Percentiles rank a stretch among this genome's conserved stretches.
These are phyloP conservation scores for Gynochthodes officinalis DNA, from an alignment of 257 asterid genomes.

Conservation along the genomic window DNA sequence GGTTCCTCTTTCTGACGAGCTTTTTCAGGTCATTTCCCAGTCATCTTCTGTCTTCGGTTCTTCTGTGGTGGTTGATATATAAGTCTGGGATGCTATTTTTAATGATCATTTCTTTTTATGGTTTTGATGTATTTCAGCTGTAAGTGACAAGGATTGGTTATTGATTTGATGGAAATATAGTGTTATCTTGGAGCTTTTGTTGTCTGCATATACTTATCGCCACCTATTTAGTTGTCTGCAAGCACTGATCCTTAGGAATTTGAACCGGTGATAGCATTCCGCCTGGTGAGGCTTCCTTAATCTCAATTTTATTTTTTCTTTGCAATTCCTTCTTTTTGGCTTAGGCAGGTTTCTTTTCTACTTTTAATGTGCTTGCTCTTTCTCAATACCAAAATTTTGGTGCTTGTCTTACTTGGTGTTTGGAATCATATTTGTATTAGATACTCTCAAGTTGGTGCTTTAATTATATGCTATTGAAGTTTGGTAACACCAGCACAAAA, in stretches of 20 bases:
- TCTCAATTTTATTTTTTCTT: neutral
- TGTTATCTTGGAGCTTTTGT: neutral
- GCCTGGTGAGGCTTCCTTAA: conserved; percentile 2
- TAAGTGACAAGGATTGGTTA: neutral
- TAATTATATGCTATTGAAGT: neutral
- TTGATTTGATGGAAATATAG: neutral
- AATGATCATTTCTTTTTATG: no score
- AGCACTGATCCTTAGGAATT: neutral
- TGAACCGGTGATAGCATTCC: neutral
- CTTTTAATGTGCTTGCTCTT: neutral
- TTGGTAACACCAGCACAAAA: conserved; percentile 1
- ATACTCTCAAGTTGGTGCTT: neutral
- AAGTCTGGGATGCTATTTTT: neutral
- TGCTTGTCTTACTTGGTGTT: neutral
- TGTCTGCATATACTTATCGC: neutral
- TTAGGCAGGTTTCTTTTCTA: neutral
- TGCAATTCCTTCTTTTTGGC: neutral
- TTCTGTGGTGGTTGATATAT: neutral
- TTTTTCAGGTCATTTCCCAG: conserved; percentile 25
- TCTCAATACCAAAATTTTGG: neutral
- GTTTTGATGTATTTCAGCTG: conserved; percentile 6
- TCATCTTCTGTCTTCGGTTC: neutral
- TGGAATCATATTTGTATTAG: neutral
- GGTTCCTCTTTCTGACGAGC: conserved; percentile 6
- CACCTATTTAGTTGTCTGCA: neutral